A percentile compares a stretch with the other conserved stretches of the same genome.
These are phyloP conservation scores for Chlorella sp. DNA, from an alignment of 139 green algal species.

Conservation along the genomic window DNA sequence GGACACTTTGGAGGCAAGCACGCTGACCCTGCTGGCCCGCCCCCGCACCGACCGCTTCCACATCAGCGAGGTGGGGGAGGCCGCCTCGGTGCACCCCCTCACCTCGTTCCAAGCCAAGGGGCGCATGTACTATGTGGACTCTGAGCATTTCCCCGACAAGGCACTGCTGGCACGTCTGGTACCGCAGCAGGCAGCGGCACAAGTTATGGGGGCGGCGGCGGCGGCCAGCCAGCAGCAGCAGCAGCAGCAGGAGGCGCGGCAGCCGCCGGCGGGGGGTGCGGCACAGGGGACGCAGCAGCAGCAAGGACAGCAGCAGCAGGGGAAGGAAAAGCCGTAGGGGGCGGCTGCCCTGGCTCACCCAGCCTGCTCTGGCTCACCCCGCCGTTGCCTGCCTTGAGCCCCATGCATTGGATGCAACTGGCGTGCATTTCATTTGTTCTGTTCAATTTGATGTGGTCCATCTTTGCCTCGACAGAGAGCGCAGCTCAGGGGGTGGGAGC, in stretches of 20 bases:
- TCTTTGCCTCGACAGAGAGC: no score
- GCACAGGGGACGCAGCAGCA: not conserved
- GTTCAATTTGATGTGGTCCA: no score
- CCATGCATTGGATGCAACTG: no score
- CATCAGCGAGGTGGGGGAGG: slow-evolving; percentile 36
- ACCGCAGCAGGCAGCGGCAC: slow-evolving; percentile 24
- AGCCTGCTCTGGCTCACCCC: no score
- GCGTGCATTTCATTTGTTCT: no score
- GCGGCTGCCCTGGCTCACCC: no score
- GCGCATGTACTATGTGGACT: slow-evolving; percentile 10
- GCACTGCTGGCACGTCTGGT: slow-evolving; percentile 46
- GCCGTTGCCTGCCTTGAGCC: no score
- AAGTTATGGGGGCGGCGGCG: not conserved
- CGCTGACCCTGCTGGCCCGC: slow-evolving; percentile 44
- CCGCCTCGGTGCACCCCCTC: slow-evolving; percentile 52
- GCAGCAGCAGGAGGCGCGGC: not conserved
- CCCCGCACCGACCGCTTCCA: slow-evolving; percentile 17
- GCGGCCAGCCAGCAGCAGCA: slow-evolving; percentile 15
- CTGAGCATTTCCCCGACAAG: slow-evolving; percentile 33
- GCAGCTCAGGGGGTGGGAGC: no score
- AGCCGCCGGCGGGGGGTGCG: not conserved
- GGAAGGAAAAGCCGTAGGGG: not conserved
- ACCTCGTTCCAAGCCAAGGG: slow-evolving; percentile 43
- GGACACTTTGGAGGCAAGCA: slow-evolving; percentile 37
- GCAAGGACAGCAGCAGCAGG: not conserved